A percentile compares a stretch with the other conserved stretches of the same genome.
These are phyloP conservation scores for Globisporangium carolinianum DNA, from an alignment of 352 stramenopile genomes.

Conservation along the genomic window DNA sequence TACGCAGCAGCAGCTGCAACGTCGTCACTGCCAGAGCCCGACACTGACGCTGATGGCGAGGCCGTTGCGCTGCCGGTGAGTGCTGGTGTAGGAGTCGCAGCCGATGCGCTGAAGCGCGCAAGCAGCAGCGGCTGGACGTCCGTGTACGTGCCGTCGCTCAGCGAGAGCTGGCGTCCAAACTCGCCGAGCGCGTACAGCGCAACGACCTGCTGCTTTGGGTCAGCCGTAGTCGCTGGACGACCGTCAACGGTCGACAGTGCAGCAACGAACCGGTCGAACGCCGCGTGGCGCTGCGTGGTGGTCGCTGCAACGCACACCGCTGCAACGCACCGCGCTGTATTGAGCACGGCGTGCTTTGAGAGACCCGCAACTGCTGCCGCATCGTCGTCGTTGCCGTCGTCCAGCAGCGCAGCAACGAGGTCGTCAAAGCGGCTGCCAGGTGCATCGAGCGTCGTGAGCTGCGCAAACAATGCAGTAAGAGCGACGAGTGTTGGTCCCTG, in stretches of 20 bases:
- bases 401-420: conserved; percentile 81
- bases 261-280: conserved; percentile 67
- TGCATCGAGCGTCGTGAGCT: conserved; percentile 53
- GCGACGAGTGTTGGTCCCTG: conserved; percentile 73
- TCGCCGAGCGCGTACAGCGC: conserved; percentile 93
- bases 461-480: conserved; percentile 52
- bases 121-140: conserved; percentile 90
- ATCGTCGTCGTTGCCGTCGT: conserved; percentile 7
- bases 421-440: conserved; percentile 73
- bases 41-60: too few species aligned
- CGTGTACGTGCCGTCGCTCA: conserved; percentile 49
- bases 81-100: conserved; percentile 2
- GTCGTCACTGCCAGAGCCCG: conserved; percentile 71
- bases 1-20: conserved; percentile 95
- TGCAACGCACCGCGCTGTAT: conserved; percentile 92
- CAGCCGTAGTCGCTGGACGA: conserved; percentile 4
- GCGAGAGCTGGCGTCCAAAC: conserved; percentile 90
- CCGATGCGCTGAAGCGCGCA: conserved; percentile 58
- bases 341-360: conserved; percentile 90
- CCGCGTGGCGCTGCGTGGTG: conserved; percentile 48
- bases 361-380: conserved; percentile 22
- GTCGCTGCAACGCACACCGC: conserved; percentile 64
- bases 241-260: conserved; percentile 25
- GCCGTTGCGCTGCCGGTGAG: too few species aligned
- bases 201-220: conserved; percentile 78